Base-by-base conservation (phyloP, 768 basidiomycete genomes). In the Botryobasidium botryosum region DNA sequence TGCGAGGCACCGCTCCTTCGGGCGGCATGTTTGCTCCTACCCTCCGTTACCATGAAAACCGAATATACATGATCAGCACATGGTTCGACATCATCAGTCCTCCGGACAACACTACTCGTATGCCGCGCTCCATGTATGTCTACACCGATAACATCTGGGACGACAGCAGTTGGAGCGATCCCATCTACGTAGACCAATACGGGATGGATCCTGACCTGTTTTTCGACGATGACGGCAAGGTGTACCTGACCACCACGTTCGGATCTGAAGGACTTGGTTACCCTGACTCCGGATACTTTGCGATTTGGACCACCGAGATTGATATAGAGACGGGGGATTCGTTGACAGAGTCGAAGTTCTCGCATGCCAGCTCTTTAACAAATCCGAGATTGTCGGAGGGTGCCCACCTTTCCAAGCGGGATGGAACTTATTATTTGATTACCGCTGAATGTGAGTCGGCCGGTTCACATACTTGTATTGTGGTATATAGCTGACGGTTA, bases 161-260 rank as follows among this genome's bases (percentile, higher is more conserved):
- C 25, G 50, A 53, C 3, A 38, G 35, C 28, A 43, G 43, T 20
- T 55, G 53, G 53, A 43, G 33, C 27, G 52, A 55, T 6, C 45
- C 53, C 5, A 40, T 51, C 8, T 45, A 43, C 26, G 46, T 53
- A 26, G 53, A 55, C 23, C 40, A 41, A 33, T 32, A 41, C 25
- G 53, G 52, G 13, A 49, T 55, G 35, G 53, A 55, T 35, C 52
- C 50, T 26, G 55, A 56, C 50, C 51, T 55, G 2, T 51, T 53
- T 46, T 55, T 50, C 21, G 54, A 53, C 29, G 37, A 50, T 31
- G 48, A 53, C 24, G 52, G 40, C 35, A 49, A 46, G 25, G 46
- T 48, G 24, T 50, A 51, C 33, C 40, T 46, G 32, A 37, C 49
- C 40, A 35, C 43, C 5, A 44, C 45, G 8, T 40, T 31, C 21